Conservation (phyloP, 2,329 filamentous ascomycete genomes). For the Drechslerella coelobrocha region DNA sequence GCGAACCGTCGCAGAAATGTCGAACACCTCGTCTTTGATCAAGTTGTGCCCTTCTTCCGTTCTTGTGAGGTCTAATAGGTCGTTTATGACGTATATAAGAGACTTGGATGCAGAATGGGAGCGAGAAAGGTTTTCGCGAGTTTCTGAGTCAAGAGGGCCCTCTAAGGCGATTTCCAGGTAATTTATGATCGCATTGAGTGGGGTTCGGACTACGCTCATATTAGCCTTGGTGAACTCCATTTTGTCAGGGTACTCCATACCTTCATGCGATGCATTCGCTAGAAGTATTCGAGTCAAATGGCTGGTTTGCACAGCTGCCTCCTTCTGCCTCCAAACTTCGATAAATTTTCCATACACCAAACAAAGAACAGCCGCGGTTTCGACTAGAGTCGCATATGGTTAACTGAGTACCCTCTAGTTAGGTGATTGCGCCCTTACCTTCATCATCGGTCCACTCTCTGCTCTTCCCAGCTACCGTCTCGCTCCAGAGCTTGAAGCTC, state of each 20-base stretch:
- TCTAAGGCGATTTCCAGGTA: constrained; percentile 91
- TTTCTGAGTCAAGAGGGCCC: constrained; percentile 78
- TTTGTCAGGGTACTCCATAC: constrained; percentile 24
- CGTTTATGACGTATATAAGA: constrained; percentile 91
- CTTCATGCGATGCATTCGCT: constrained; percentile 86
- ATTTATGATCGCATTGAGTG: constrained; percentile 91
- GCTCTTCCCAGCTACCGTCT: constrained; percentile 80
- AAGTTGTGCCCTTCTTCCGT: constrained; percentile 80
- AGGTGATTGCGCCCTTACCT: constrained; percentile 41
- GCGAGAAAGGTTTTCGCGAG: constrained; percentile 79
- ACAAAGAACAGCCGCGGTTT: constrained; percentile 85
- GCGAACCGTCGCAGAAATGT: constrained; percentile 72
- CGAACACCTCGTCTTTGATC: constrained; percentile 80
- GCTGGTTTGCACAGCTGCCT: constrained; percentile 80
- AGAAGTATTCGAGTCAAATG: constrained; percentile 79
- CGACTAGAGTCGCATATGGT: constrained; percentile 61
- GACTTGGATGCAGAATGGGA: constrained; percentile 93
- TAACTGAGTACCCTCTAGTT: neutral
- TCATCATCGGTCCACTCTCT: constrained; percentile 90
- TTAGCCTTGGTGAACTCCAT: neutral
- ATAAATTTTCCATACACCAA: constrained; percentile 90
- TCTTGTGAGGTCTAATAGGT: constrained; percentile 85
- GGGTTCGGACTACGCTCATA: constrained; percentile 71
- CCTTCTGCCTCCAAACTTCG: constrained; percentile 90
- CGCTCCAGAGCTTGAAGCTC: constrained; percentile 81